Conservation (phyloP, 306 rosid species). For the Lithocarpus polystachyus region DNA sequence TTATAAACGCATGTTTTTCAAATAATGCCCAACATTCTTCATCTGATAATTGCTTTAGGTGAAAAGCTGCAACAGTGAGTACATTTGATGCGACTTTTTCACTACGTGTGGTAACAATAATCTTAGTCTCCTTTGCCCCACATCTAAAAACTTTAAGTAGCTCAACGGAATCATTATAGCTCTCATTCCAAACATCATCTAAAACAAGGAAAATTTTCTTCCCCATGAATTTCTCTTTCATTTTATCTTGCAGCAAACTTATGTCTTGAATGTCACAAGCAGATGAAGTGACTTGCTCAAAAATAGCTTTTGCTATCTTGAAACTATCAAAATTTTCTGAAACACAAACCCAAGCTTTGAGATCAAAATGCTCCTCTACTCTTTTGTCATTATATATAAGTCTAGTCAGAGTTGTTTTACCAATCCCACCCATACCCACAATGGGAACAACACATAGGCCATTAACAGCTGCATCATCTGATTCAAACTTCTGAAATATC, state of each 20-base stretch:
- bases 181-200: too few species aligned
- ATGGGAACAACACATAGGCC: background rate
- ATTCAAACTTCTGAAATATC: background rate
- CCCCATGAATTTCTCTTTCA: too few species aligned
- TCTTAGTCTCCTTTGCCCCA: too few species aligned
- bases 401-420: conserved; percentile 14
- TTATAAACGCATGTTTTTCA: too few species aligned
- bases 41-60: background rate
- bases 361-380: background rate
- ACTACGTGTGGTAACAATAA: conserved; percentile 16
- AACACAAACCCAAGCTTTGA: conserved; percentile 14
- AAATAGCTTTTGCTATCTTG: background rate
- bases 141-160: too few species aligned
- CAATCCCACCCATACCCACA: conserved; percentile 19
- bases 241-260: too few species aligned
- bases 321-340: conserved; percentile 6
- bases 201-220: too few species aligned
- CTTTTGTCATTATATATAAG: conserved; percentile 6
- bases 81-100: background rate
- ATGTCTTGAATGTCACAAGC: too few species aligned
- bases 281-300: background rate
- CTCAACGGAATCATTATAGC: accelerated
- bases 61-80: background rate
- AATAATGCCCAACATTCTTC: too few species aligned
- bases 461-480: background rate